Percentiles rank a stretch among this genome's conserved stretches.
Evolutionary conservation across 2,329 filamentous ascomycete species (phyloP).

Genomic region (Aspergillus pseudoviridinutans): DNA sequence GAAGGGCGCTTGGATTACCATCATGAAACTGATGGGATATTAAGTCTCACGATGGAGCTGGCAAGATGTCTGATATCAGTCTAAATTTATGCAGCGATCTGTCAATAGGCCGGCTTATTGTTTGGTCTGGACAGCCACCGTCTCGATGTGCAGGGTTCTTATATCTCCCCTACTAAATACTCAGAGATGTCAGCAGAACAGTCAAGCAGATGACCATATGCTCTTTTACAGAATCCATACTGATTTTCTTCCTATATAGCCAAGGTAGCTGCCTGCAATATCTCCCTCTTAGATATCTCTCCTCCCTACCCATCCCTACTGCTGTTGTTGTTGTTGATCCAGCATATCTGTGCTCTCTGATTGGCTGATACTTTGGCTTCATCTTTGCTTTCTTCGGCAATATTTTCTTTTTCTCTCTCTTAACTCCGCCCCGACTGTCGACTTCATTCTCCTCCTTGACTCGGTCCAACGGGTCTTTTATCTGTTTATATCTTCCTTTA

Average conservation of each 20-base stretch:
- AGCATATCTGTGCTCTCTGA: conserved; percentile 13
- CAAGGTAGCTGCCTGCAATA: background rate
- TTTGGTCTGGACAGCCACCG: too few species aligned
- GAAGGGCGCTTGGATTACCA: too few species aligned
- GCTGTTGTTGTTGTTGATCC: background rate
- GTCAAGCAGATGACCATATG: background rate
- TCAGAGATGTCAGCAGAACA: background rate
- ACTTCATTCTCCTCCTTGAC: conserved; percentile 1
- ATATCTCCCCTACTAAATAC: too few species aligned
- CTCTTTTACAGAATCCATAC: too few species aligned
- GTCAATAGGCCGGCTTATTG: background rate
- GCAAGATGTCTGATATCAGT: background rate
- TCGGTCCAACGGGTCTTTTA: background rate
- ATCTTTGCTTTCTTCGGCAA: background rate
- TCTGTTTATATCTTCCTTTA: background rate
- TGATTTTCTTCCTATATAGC: background rate
- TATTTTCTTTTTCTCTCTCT: conserved; percentile 8
- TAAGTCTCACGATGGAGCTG: background rate
- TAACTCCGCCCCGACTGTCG: background rate
- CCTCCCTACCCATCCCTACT: too few species aligned
- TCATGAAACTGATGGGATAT: too few species aligned
- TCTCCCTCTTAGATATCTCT: background rate
- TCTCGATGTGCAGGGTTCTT: background rate
- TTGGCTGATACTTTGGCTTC: conserved; percentile 19
- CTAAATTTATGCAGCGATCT: background rate